These are phyloP conservation scores for Pseudogymnoascus sp. DNA, from an alignment of 2,329 filamentous ascomycete species.

Conservation along the genomic window DNA sequence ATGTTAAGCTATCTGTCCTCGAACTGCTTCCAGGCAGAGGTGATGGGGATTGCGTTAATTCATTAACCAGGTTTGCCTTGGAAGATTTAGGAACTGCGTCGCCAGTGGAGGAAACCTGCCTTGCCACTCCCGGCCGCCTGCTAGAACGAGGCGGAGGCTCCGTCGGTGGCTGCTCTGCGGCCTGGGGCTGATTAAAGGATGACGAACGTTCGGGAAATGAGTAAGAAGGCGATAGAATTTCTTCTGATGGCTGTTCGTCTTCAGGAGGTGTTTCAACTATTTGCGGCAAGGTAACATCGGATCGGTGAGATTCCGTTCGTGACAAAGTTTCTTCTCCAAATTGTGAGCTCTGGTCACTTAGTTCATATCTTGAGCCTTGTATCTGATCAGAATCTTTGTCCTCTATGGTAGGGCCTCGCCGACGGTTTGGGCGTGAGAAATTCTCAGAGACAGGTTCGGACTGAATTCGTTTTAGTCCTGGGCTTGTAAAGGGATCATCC, in stretches of 20 bases:
- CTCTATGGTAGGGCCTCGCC: constrained; percentile 11
- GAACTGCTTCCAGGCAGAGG: constrained; percentile 60
- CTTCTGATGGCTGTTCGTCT: constrained; percentile 31
- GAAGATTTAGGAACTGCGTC: constrained; percentile 19
- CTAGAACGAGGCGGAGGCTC: constrained; percentile 42
- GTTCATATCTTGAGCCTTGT: not conserved
- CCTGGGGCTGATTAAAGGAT: constrained; percentile 35
- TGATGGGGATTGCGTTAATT: constrained; percentile 58
- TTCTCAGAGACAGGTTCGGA: constrained; percentile 61
- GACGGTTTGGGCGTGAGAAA: constrained; percentile 48
- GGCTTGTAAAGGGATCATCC: constrained; percentile 43
- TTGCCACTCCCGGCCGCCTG: constrained; percentile 32
- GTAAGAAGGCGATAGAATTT: constrained; percentile 18
- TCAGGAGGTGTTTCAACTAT: constrained; percentile 57
- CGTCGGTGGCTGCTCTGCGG: constrained; percentile 26
- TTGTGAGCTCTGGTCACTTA: not conserved
- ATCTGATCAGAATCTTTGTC: not conserved
- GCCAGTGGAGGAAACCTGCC: constrained; percentile 21
- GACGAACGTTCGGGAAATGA: constrained; percentile 47
- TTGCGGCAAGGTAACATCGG: constrained; percentile 37
- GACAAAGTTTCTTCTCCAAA: constrained; percentile 1
- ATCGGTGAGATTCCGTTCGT: constrained; percentile 2
- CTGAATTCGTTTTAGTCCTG: constrained; percentile 43
- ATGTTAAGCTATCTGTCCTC: constrained; percentile 68
- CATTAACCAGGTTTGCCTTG: constrained; percentile 35